These are phyloP conservation scores for Apium graveolens DNA, from an alignment of 129 eudicot species.

Conservation along the genomic window DNA sequence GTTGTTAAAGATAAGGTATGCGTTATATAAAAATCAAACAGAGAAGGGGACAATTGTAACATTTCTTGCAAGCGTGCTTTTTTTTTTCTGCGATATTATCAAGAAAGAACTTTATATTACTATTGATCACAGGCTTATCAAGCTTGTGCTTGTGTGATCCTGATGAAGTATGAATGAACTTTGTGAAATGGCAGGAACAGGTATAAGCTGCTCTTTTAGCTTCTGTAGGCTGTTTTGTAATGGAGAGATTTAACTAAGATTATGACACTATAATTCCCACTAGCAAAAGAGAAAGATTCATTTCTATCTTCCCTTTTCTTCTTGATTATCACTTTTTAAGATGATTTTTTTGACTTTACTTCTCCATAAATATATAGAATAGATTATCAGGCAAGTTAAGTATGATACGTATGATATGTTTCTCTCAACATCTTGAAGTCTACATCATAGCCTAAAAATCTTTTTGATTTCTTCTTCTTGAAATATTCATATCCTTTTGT, in stretches of 20 bases:
- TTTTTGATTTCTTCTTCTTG: not conserved
- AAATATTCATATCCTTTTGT: not conserved
- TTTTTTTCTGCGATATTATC: too few species aligned
- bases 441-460: not conserved
- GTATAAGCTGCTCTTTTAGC: not conserved
- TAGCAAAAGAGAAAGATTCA: not conserved
- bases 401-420: not conserved
- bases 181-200: not conserved
- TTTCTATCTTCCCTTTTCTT: not conserved
- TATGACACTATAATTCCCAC: not conserved
- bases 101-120: too few species aligned
- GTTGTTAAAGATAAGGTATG: too few species aligned
- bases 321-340: not conserved
- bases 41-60: too few species aligned
- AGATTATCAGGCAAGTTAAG: slow-evolving; percentile 9
- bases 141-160: not conserved
- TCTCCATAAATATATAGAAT: not conserved
- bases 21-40: too few species aligned
- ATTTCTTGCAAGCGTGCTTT: too few species aligned
- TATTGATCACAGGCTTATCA: too few species aligned
- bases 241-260: not conserved
- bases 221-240: not conserved
- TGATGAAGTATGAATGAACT: not conserved
- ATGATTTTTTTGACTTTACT: not conserved
- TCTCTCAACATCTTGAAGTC: not conserved